phyloP scores from a whole-genome alignment of 345 rosid genomes.

The Microcos paniculata region DNA sequence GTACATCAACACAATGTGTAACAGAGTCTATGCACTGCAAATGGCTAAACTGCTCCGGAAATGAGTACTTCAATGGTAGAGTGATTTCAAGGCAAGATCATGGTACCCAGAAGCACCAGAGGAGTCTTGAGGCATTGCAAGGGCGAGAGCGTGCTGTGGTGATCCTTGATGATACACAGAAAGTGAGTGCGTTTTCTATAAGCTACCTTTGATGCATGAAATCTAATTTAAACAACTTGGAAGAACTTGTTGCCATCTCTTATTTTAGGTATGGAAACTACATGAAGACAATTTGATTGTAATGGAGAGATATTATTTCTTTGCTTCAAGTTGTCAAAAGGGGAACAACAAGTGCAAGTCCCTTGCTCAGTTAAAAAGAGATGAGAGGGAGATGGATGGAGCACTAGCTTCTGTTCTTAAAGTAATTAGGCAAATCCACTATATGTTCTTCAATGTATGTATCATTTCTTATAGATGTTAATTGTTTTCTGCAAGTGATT shows the following conservation, averaged over 20 bases:
- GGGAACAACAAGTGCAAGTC: slow-evolving; percentile 61
- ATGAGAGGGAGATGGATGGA: slow-evolving; percentile 74
- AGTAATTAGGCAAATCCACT: slow-evolving; percentile 53
- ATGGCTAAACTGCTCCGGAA: slow-evolving; percentile 89
- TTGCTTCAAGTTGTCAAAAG: slow-evolving; percentile 82
- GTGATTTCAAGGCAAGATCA: slow-evolving; percentile 84
- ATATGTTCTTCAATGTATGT: slow-evolving; percentile 52
- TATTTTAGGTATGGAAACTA: slow-evolving; percentile 78
- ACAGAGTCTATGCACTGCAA: slow-evolving; percentile 68
- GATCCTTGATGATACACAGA: slow-evolving; percentile 90
- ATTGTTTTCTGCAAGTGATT: too few relatives aligned
- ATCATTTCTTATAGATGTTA: too few relatives aligned
- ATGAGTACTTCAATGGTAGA: slow-evolving; percentile 56
- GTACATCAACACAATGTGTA: slow-evolving; percentile 95
- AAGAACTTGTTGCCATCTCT: too few relatives aligned
- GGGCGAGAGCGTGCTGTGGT: slow-evolving; percentile 86
- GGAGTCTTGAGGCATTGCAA: slow-evolving; percentile 78
- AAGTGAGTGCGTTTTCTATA: slow-evolving; percentile 37
- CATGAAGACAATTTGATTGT: slow-evolving; percentile 76
- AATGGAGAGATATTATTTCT: slow-evolving; percentile 87
- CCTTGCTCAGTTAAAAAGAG: slow-evolving; percentile 64
- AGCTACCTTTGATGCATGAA: neutral
- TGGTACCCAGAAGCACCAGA: slow-evolving; percentile 81
- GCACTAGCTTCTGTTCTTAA: slow-evolving; percentile 68
- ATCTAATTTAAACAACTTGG: too few relatives aligned